Evolutionary conservation across 2,329 filamentous ascomycete genomes (phyloP).

Genomic region (Camptophora hylomeconis): DNA sequence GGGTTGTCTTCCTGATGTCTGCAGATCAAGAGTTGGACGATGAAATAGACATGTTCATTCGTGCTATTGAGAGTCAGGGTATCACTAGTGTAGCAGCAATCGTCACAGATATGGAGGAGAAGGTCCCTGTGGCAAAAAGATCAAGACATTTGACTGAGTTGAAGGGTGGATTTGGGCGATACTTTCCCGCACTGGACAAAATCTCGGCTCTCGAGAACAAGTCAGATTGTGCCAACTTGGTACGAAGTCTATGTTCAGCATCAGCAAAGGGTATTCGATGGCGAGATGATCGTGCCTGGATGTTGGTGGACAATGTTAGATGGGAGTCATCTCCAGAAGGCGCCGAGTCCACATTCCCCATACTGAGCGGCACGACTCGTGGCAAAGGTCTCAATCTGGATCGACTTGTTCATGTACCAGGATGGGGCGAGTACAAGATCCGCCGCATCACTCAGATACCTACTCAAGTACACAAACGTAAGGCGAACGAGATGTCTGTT

Average conservation of each 20-base stretch:
- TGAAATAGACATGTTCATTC: conserved; percentile 70
- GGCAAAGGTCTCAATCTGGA: conserved; percentile 82
- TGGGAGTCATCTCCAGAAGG: conserved; percentile 49
- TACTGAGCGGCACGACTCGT: conserved; percentile 73
- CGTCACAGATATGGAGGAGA: conserved; percentile 63
- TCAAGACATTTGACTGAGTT: conserved; percentile 67
- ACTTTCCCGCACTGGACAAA: conserved; percentile 85
- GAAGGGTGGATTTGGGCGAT: conserved; percentile 86
- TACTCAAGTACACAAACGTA: conserved; percentile 28
- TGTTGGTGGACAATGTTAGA: conserved; percentile 71
- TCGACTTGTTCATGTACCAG: conserved; percentile 76
- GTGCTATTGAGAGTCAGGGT: conserved; percentile 83
- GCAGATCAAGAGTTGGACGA: conserved; percentile 72
- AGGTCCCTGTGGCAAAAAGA: conserved; percentile 69
- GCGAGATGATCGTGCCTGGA: conserved; percentile 92
- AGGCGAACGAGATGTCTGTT: conserved; percentile 54
- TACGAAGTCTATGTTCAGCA: conserved; percentile 81
- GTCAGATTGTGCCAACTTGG: conserved; percentile 82
- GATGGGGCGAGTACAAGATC: conserved; percentile 89
- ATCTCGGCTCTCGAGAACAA: conserved; percentile 76
- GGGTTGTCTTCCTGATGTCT: conserved; percentile 75
- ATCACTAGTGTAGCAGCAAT: conserved; percentile 83
- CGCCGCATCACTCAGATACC: conserved; percentile 75
- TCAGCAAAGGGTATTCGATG: conserved; percentile 89
- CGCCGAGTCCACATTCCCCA: conserved; percentile 39